Conservation (phyloP, 257 asterid genomes). For the Lantana camara region DNA sequence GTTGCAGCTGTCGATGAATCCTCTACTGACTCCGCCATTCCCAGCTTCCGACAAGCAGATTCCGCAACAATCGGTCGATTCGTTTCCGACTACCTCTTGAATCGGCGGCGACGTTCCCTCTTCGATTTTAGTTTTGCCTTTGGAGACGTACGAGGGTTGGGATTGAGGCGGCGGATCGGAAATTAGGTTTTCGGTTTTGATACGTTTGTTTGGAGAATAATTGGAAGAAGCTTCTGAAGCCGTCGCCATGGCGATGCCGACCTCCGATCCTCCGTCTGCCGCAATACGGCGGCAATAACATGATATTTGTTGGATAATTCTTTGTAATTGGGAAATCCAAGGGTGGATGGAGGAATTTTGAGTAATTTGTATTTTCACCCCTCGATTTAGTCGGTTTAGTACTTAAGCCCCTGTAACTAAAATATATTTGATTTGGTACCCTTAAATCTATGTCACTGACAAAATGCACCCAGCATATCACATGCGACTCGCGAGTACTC, state of each 20-base stretch:
- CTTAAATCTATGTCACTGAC: background rate
- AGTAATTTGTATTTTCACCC: background rate
- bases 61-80: constrained; percentile 49
- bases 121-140: constrained; percentile 46
- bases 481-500: too few species aligned
- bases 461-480: background rate
- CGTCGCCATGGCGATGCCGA: constrained; percentile 25
- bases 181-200: constrained; percentile 26
- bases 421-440: background rate
- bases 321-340: too few species aligned
- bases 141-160: constrained; percentile 20
- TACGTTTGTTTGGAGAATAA: constrained; percentile 38
- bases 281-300: constrained; percentile 6
- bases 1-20: constrained; percentile 64
- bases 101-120: constrained; percentile 3
- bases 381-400: background rate
- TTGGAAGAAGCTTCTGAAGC: constrained; percentile 5
- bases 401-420: background rate
- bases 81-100: constrained; percentile 12
- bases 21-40: constrained; percentile 51
- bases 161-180: constrained; percentile 6
- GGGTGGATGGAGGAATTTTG: background rate
- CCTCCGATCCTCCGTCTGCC: background rate
- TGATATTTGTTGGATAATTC: background rate
- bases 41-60: constrained; percentile 61